phyloP scores from a whole-genome alignment of 2,329 filamentous ascomycete species.

The Fusarium pseudograminearum region DNA sequence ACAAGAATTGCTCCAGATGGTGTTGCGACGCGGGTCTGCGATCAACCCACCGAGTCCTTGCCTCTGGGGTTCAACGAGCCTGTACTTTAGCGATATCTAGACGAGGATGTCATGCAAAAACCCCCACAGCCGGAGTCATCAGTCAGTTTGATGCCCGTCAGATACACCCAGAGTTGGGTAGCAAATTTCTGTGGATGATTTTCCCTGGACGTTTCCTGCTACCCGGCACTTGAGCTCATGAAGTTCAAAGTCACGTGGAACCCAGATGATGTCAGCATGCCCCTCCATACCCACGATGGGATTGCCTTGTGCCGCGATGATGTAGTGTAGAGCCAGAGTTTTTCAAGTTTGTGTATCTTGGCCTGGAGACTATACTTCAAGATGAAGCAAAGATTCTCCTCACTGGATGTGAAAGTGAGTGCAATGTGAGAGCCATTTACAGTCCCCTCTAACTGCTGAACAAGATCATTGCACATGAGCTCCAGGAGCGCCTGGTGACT shows the following conservation, averaged over 20 bases:
- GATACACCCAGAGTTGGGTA: neutral
- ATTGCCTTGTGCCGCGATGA: conserved; percentile 20
- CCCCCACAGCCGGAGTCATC: neutral
- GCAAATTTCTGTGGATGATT: neutral
- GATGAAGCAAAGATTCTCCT: conserved; percentile 86
- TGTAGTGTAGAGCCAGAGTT: conserved; percentile 25
- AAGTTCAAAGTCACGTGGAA: conserved; percentile 26
- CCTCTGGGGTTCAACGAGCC: conserved; percentile 8
- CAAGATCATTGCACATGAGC: conserved; percentile 93
- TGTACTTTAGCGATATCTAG: conserved; percentile 6
- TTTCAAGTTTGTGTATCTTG: conserved; percentile 22
- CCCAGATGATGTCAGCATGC: conserved; percentile 37
- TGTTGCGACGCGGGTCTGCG: neutral
- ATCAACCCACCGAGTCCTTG: neutral
- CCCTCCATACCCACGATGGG: conserved; percentile 37
- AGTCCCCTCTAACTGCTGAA: conserved; percentile 12
- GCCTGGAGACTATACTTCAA: conserved; percentile 41
- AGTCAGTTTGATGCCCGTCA: neutral
- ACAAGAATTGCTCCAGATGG: neutral
- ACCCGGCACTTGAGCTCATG: neutral
- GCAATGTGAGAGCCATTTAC: neutral
- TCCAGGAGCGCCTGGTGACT: conserved; percentile 78
- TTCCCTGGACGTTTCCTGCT: neutral
- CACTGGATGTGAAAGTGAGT: conserved; percentile 78
- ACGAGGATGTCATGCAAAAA: neutral